phyloP scores from a whole-genome alignment of 202 grass and related monocot genomes.

The Setaria viridis region DNA sequence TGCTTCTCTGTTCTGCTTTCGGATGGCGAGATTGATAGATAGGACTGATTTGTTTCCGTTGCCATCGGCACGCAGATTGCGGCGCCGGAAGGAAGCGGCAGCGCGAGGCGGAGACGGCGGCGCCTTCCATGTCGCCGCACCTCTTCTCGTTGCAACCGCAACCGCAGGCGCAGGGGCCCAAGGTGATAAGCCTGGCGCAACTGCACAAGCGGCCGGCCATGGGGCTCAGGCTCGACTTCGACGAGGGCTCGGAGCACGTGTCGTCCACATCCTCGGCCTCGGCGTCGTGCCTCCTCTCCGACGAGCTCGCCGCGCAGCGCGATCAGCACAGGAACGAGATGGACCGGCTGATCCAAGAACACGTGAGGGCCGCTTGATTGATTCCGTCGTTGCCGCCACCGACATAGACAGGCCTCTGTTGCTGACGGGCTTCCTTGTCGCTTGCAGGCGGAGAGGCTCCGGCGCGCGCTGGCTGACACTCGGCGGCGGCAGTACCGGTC shows the following conservation, averaged over 20 bases:
- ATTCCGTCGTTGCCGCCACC: background rate
- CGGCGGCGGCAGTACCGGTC: slow-evolving; percentile 54
- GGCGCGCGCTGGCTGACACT: slow-evolving; percentile 49
- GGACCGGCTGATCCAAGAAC: slow-evolving; percentile 56
- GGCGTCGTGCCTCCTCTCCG: slow-evolving; percentile 42
- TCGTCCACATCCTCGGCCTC: slow-evolving; percentile 46
- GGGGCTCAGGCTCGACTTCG: slow-evolving; percentile 59
- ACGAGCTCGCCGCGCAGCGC: slow-evolving; percentile 54
- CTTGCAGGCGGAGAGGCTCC: slow-evolving; percentile 57
- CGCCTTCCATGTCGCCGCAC: slow-evolving; percentile 21
- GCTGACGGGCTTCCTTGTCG: background rate
- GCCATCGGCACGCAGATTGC: slow-evolving; percentile 9
- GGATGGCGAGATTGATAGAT: background rate
- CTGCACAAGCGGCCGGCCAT: slow-evolving; percentile 50
- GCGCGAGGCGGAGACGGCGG: slow-evolving; percentile 41
- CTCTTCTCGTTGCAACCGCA: slow-evolving; percentile 49
- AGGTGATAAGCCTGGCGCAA: slow-evolving; percentile 49
- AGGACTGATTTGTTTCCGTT: background rate
- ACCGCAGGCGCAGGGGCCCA: slow-evolving; percentile 20
- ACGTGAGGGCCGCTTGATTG: slow-evolving; percentile 32
- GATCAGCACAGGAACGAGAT: slow-evolving; percentile 55
- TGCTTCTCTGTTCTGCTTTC: background rate
- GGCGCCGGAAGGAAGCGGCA: slow-evolving; percentile 56
- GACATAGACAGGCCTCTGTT: background rate
- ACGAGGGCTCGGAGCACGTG: slow-evolving; percentile 47